These are phyloP conservation scores for Candida sp. DNA, from an alignment of 1,139 yeast genomes.

Conservation along the genomic window DNA sequence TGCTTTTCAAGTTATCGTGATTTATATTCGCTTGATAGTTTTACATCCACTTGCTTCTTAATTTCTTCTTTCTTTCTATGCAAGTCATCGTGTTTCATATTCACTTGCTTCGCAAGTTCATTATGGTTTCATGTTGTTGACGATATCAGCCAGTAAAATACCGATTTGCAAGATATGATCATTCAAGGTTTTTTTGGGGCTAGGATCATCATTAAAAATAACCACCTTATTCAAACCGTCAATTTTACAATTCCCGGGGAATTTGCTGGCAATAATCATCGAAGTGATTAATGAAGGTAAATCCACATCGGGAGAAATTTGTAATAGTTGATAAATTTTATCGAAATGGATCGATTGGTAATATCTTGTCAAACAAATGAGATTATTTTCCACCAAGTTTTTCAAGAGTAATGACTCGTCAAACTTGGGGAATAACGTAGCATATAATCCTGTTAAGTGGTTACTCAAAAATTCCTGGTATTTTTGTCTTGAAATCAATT, in stretches of 20 bases:
- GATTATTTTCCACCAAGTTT: slow-evolving; percentile 30
- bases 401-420: slow-evolving; percentile 13
- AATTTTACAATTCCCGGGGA: slow-evolving; percentile 26
- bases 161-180: slow-evolving; percentile 22
- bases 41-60: too few relatives aligned
- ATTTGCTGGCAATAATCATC: slow-evolving; percentile 33
- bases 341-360: slow-evolving; percentile 22
- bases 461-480: slow-evolving; percentile 15
- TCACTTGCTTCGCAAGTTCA: neutral
- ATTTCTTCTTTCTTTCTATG: neutral
- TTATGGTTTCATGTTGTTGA: neutral
- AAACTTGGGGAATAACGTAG: slow-evolving; percentile 10
- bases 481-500: slow-evolving; percentile 14
- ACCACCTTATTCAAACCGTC: slow-evolving; percentile 29
- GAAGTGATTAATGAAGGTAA: slow-evolving; percentile 22
- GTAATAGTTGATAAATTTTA: slow-evolving; percentile 14
- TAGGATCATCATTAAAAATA: slow-evolving; percentile 18
- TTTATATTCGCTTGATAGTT: too few relatives aligned
- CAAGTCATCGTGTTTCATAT: too few relatives aligned
- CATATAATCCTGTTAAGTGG: slow-evolving; percentile 2
- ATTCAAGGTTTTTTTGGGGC: slow-evolving; percentile 11
- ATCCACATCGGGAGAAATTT: slow-evolving; percentile 7
- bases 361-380: slow-evolving; percentile 24
- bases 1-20: too few relatives aligned
- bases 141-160: slow-evolving; percentile 12